Evolutionary conservation across 140 eudicot genomes (phyloP), one percentile per base, ranked within the genome.

Genomic region (Bidens hawaiensis): DNA sequence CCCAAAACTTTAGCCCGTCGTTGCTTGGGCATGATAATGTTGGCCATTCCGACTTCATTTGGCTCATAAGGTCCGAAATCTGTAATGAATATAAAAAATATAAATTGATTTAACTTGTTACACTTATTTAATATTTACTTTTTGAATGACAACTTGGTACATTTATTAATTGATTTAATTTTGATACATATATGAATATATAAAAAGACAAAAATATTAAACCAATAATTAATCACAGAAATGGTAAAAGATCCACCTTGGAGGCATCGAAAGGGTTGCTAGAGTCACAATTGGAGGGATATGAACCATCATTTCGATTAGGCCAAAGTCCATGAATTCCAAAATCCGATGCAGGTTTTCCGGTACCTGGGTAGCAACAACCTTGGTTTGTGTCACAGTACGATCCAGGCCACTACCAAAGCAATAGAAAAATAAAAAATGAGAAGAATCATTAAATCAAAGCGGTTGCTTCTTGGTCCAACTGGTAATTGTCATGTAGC

Each of bases 291-390:
- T 76, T 79, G 65, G 78, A 71, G 0, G 81, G 83, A 46, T 79
- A 82, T 8, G 85, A 60, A 56, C 81, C 86, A 76, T 82, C 79
- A 14, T 70, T 82, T 36, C 76, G 43, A 17, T 76, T 67, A 1
- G 95, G 95, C 90, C 85, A 80, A 19, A 86, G 86, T 8, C 90
- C 95, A 57, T 70, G 82, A 33, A 86, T 82, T 11, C 84, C 77
- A 2, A 86, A 86, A 59, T 82, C 82, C 1, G 82, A 34, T 14
- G 78, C 78, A 0, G 91, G 95, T 60, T 83, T 83, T 25, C 95
- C 91, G 5, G 71, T 60, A 1, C 51, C 63, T 3, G 95, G 87
- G 64, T 83, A 75, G 73, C 91, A 81, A 52, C 82, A 75, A 34
- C 78, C 61, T 56, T 60, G 75, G 15, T 38, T 54, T 5, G 87